Evolutionary conservation across 768 basidiomycete species (phyloP), one percentile per base, ranked within the genome.

Genomic region (Panaeolus cyanescens): DNA sequence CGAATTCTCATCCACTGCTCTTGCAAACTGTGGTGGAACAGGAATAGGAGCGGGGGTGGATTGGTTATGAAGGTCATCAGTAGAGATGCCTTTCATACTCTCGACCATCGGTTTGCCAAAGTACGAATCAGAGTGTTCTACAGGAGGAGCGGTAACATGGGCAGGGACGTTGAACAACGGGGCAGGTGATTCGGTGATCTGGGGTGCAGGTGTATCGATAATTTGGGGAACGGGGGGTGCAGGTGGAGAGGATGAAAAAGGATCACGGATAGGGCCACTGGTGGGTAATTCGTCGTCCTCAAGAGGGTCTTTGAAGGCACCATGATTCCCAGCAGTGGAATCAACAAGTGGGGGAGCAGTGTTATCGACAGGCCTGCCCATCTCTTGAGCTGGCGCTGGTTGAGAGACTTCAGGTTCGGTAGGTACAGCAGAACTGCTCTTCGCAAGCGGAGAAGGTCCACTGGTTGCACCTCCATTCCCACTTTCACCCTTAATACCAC

Each of bases 261-360:
- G 75, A 55, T 80, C 76, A 5, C 37, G 28, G 32, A 75, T 71
- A 1, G 68, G 55, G 32, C 68, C 62, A 31, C 75, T 60, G n/a
- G 50, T 75, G 72, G 7, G 76, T 75, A 53, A 83, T 70, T n/a
- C n/a, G 6, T 77, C 77, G 39, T 86, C 85, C 10, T 50, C 45
- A 3, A 79, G 76, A 55, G 83, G 82, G 22, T 80, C 82, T 0
- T 82, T 85, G 70, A 86, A 80, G 7, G 81, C 83, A 5, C 81
- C 81, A 7, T 80, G 83, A 39, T 80, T 81, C 3, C 76, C 76
- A 13, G 65, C 72, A n/a, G 72, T 68, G 7, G 77, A 75, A 57
- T 80, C 76, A 22, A 79, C 62, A 54, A 78, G 67, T 9, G 71
- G 80, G 32, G 78, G 83, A 20, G 74, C 79, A 40, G 72, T 73